Conservation (phyloP, 2,329 filamentous ascomycete genomes). For the Xylariales sp. region DNA sequence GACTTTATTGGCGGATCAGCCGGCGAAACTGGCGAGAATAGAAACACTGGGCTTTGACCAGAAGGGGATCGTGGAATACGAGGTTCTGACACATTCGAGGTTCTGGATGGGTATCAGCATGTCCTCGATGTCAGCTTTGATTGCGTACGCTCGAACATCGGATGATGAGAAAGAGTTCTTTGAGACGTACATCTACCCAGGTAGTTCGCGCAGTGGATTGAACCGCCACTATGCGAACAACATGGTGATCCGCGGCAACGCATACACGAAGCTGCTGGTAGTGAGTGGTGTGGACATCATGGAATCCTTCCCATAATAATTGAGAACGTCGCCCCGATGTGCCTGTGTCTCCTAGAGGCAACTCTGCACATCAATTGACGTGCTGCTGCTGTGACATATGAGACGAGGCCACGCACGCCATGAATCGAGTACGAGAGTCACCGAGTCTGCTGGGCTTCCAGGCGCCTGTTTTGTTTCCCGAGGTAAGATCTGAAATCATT, state of each 20-base stretch:
- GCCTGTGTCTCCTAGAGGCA: too few relatives aligned
- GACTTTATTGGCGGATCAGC: conserved; percentile 2
- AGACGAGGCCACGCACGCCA: too few relatives aligned
- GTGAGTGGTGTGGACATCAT: conserved; percentile 1
- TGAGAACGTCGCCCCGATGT: too few relatives aligned
- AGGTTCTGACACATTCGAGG: background rate
- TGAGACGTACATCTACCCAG: background rate
- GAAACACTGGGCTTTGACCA: conserved; percentile 5
- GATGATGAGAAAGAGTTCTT: background rate
- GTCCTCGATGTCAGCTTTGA: conserved; percentile 2
- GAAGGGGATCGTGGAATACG: conserved; percentile 11
- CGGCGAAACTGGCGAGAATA: conserved; percentile 1
- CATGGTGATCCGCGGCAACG: background rate
- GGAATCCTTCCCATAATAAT: conserved; percentile 5
- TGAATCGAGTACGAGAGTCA: too few relatives aligned
- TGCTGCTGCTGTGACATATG: too few relatives aligned
- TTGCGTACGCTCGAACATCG: background rate
- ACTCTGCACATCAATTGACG: too few relatives aligned
- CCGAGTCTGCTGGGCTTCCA: too few relatives aligned
- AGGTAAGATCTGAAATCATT: too few relatives aligned
- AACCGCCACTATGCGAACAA: background rate
- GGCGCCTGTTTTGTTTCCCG: too few relatives aligned
- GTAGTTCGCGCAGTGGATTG: background rate
- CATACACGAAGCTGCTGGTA: conserved; percentile 2
- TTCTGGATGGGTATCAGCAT: conserved; percentile 10